phyloP scores from a whole-genome alignment of 108 stramenopile species.

The Cyclostephanos tholiformis region DNA sequence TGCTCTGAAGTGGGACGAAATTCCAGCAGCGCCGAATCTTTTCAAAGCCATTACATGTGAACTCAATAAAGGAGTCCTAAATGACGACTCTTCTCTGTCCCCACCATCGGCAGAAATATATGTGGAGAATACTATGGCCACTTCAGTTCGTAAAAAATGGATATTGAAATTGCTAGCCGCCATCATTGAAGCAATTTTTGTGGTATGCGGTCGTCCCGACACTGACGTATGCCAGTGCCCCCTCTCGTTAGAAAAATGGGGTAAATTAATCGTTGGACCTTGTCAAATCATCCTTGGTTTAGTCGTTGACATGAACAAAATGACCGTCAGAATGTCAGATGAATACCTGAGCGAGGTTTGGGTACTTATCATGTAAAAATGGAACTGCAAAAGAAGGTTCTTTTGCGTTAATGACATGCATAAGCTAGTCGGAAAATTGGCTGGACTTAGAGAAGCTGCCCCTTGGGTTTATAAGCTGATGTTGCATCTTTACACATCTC shows the following conservation, averaged over 20 bases:
- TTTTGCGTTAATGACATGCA: conserved; percentile 10
- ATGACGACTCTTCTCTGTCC: background rate
- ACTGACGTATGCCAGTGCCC: conserved; percentile 1
- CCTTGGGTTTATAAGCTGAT: conserved; percentile 27
- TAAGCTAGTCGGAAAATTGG: conserved; percentile 23
- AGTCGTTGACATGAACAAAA: background rate
- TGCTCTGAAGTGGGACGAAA: no score
- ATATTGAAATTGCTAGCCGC: background rate
- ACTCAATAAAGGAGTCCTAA: background rate
- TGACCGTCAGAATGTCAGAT: conserved; percentile 10
- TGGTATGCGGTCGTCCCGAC: conserved; percentile 1
- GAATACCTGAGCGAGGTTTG: background rate
- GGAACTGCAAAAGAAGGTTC: conserved; percentile 3
- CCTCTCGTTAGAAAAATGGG: conserved; percentile 18
- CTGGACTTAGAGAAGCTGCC: conserved; percentile 19
- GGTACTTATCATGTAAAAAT: background rate
- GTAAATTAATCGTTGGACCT: background rate
- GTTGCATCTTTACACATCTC: conserved; percentile 20
- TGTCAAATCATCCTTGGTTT: conserved; percentile 6
- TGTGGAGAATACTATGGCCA: conserved; percentile 11
- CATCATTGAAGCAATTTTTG: conserved; percentile 21
- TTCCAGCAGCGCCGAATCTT: background rate
- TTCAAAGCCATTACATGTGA: background rate
- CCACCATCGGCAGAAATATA: background rate
- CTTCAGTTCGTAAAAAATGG: background rate